Percentiles rank a stretch among this genome's conserved stretches.
These are phyloP conservation scores for Dioscorea zingiberensis DNA, from an alignment of 106 monocot species.

Conservation along the genomic window DNA sequence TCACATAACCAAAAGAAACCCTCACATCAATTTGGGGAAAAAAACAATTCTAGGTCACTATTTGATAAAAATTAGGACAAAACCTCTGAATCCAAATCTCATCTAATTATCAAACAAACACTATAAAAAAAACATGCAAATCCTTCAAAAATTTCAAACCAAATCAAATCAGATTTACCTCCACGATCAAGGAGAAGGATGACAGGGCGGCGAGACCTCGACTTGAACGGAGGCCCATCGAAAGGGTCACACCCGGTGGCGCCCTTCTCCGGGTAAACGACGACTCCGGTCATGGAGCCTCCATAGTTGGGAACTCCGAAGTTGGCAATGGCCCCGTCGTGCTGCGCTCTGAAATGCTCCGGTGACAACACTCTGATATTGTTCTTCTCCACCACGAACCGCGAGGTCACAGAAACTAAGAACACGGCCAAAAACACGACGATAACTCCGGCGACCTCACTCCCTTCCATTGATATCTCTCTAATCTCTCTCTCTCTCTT, in stretches of 20 bases:
- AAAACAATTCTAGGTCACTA: no score
- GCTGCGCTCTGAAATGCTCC: slow-evolving; percentile 43
- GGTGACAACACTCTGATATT: slow-evolving; percentile 68
- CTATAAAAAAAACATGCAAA: no score
- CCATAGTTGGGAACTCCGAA: slow-evolving; percentile 68
- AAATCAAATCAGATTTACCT: slow-evolving; percentile 17
- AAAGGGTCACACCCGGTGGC: slow-evolving; percentile 43
- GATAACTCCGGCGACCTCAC: no score
- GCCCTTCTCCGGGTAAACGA: slow-evolving; percentile 43
- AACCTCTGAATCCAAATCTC: no score
- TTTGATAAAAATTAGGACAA: no score
- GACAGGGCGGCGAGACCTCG: slow-evolving; percentile 43
- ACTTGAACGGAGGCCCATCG: slow-evolving; percentile 33
- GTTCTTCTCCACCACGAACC: slow-evolving; percentile 84
- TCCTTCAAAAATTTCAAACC: no score
- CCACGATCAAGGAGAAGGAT: slow-evolving; percentile 67
- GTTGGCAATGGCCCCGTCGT: slow-evolving; percentile 66
- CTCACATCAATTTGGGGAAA: no score
- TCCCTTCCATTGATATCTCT: no score
- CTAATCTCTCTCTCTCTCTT: no score
- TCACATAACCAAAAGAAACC: no score
- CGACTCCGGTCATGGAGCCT: slow-evolving; percentile 46
- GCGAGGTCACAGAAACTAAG: not conserved
- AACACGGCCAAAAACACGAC: no score
- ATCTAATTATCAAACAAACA: no score